phyloP scores from a whole-genome alignment of 2,329 filamentous ascomycete species.

The Beauveria brongniartii region DNA sequence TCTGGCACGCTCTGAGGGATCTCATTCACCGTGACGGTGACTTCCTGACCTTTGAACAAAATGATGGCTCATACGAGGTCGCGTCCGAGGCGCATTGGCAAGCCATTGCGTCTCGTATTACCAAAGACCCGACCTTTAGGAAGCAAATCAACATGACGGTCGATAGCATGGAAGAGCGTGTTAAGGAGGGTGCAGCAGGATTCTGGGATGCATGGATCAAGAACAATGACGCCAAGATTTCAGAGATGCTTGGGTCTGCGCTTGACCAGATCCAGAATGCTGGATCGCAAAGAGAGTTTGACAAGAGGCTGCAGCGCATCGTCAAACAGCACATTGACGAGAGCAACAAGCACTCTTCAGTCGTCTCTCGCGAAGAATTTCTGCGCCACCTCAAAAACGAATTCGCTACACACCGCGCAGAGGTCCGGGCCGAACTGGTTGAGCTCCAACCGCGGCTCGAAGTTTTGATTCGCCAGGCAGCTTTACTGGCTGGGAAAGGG shows the following conservation, averaged over 20 bases:
- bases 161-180: slow-evolving; percentile 17
- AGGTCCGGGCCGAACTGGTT: slow-evolving; percentile 33
- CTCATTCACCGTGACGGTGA: slow-evolving; percentile 41
- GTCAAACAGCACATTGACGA: slow-evolving; percentile 29
- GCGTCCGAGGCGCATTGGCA: slow-evolving; percentile 40
- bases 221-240: slow-evolving; percentile 37
- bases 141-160: slow-evolving; percentile 21
- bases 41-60: slow-evolving; percentile 38
- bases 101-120: slow-evolving; percentile 34
- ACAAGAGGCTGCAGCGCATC: slow-evolving; percentile 27
- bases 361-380: slow-evolving; percentile 43
- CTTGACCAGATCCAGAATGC: slow-evolving; percentile 27
- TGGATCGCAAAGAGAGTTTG: slow-evolving; percentile 26
- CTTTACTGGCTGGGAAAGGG: slow-evolving; percentile 20
- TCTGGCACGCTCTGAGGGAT: slow-evolving; percentile 56
- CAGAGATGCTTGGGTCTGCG: slow-evolving; percentile 22
- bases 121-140: slow-evolving; percentile 24
- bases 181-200: slow-evolving; percentile 21
- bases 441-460: slow-evolving; percentile 29
- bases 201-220: slow-evolving; percentile 46
- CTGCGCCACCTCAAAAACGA: slow-evolving; percentile 33
- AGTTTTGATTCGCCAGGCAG: slow-evolving; percentile 23
- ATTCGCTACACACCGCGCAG: slow-evolving; percentile 28
- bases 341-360: slow-evolving; percentile 23
- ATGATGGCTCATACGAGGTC: slow-evolving; percentile 27